phyloP scores from a whole-genome alignment of 169 alveolate genomes.

The Plasmodium vivax region DNA sequence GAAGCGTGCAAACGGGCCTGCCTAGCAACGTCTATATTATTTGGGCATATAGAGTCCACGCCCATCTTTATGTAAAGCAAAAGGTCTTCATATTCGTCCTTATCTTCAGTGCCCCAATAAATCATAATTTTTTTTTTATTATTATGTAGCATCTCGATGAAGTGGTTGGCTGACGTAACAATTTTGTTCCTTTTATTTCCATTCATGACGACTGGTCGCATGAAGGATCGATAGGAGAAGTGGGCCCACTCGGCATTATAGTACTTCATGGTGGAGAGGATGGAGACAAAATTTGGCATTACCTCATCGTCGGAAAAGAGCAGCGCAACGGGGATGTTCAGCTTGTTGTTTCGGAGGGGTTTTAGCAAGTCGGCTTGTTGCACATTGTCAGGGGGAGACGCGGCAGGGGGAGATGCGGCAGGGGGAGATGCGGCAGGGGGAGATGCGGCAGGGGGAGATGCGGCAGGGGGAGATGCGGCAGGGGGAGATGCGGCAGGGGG shows the following conservation, averaged over 20 bases:
- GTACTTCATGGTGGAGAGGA: constrained; percentile 8
- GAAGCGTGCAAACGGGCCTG: background rate
- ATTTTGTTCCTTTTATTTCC: background rate
- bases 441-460: too few relatives aligned
- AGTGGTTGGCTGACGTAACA: background rate
- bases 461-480: too few relatives aligned
- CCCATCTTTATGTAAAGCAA: constrained; percentile 20
- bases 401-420: background rate
- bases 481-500: too few relatives aligned
- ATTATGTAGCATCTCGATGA: constrained; percentile 31
- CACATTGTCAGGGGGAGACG: constrained; percentile 8
- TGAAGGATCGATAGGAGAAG: constrained; percentile 19
- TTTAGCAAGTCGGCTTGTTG: constrained; percentile 20
- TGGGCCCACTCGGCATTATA: constrained; percentile 75
- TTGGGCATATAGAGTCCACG: constrained; percentile 66
- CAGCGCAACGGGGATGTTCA: constrained; percentile 67
- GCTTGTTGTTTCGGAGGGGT: constrained; percentile 25
- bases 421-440: too few relatives aligned
- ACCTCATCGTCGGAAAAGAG: constrained; percentile 51
- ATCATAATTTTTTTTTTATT: constrained; percentile 67
- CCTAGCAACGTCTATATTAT: constrained; percentile 46
- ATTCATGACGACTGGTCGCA: constrained; percentile 11
- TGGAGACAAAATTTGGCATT: constrained; percentile 31
- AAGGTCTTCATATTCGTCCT: constrained; percentile 41
- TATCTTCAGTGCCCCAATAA: constrained; percentile 73